phyloP scores from a whole-genome alignment of 352 stramenopile genomes.

The Pythium oligandrum region DNA sequence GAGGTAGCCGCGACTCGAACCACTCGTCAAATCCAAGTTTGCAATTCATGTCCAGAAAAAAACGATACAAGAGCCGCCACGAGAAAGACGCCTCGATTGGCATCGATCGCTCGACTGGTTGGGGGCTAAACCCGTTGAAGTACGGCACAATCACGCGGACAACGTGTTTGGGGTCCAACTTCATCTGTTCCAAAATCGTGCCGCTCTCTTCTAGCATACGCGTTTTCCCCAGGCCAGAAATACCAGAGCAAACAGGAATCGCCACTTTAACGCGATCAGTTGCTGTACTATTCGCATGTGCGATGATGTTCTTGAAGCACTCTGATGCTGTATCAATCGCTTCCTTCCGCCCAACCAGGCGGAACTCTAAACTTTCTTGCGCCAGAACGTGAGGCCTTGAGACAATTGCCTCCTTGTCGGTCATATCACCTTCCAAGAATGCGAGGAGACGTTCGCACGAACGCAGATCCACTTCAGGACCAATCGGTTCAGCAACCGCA shows the following conservation, averaged over 20 bases:
- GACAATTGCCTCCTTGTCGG: slow-evolving; percentile 11
- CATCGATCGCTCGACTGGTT: slow-evolving; percentile 24
- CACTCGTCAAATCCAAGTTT: slow-evolving; percentile 13
- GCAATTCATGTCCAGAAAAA: slow-evolving; percentile 29
- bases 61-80: slow-evolving; percentile 24
- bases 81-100: slow-evolving; percentile 32
- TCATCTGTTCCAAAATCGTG: slow-evolving; percentile 19
- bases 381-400: slow-evolving; percentile 10
- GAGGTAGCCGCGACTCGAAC: slow-evolving; percentile 11
- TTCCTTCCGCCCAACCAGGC: slow-evolving; percentile 8
- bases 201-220: slow-evolving; percentile 30
- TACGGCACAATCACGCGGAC: slow-evolving; percentile 24
- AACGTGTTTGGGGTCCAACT: slow-evolving; percentile 18
- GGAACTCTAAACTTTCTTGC: slow-evolving; percentile 9
- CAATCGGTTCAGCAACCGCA: slow-evolving; percentile 10
- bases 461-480: slow-evolving; percentile 15
- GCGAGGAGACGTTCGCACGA: slow-evolving; percentile 19
- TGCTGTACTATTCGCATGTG: slow-evolving; percentile 8
- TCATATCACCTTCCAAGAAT: slow-evolving; percentile 14
- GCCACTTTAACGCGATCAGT: slow-evolving; percentile 12
- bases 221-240: slow-evolving; percentile 29
- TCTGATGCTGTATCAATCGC: slow-evolving; percentile 10
- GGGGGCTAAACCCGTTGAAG: slow-evolving; percentile 11
- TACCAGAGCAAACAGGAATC: slow-evolving; percentile 29
- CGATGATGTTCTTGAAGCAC: slow-evolving; percentile 13